Base-by-base conservation (phyloP, 495 filamentous ascomycete genomes). In the Bryoglossum gracile region DNA sequence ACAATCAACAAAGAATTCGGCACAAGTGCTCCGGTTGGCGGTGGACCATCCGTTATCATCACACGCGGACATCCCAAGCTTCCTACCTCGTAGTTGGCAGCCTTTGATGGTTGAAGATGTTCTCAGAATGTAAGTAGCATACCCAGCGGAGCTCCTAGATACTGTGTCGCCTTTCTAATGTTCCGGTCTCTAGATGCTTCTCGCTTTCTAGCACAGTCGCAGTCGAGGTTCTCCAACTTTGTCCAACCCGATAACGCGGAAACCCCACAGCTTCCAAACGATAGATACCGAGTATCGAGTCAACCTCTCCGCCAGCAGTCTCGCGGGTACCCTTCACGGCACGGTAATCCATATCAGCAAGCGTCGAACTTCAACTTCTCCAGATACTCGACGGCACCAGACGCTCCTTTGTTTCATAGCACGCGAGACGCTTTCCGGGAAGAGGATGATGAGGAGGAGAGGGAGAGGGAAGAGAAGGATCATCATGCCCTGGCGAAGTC, bases 151-250 rank as follows among this genome's bases (percentile, higher is more conserved):
- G 8, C 21, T 46, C 10, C 14, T 35, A n/a, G 23, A 24, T 23
- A 8, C 8, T 45, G 18, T 13, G 24, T 21, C 19, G 13, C 33
- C 19, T 16, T 8, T 10, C 37, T 49, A 41, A 49, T 25, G 37
- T 25, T 8, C 6, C 16, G 13, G 23, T 52, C 25, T 43, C 8
- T 55, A 98, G 92, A 98, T 84, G 92, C 92, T 57, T 97, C 94
- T 45, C 84, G 84, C 43, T 98, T 98, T 64, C 82, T 98, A 53
- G 89, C 92, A 41, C 92, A 98, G 77, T 97, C 92, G 45, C 90
- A 96, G 70, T 94, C 92, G 26, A 82, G 89, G 16, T 49, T 79
- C 33, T 83, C 79, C 42, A 77, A 75, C 68, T 72, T 83, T 64
- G 66, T 71, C 43, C 80, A 81, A 54, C 72, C 76, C 18, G 83